Evolutionary conservation across 495 filamentous ascomycete genomes (phyloP), one percentile per base, ranked within the genome.

Genomic region (Podospora comata): DNA sequence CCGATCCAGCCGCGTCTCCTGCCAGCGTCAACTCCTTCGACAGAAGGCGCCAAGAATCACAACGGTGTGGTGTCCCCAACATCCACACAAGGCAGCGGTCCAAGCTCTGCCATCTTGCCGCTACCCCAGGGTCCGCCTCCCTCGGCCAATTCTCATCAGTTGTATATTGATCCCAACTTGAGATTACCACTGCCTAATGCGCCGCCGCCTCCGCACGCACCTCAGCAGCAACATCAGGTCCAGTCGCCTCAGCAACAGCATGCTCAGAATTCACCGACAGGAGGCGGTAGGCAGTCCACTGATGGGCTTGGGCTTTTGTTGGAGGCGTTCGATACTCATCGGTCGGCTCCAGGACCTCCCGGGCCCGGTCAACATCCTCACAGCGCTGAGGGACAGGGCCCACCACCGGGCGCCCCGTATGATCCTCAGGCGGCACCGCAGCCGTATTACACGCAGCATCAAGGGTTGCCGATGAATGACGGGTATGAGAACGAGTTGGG

Each of bases 401-500:
- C 59, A 32, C 48, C 39, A 13, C 23, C 53, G 58, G 23, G 63
- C 20, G 2, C 59, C 18, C 59, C 48, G 0, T 75, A 77, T 60
- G 76, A 76, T 60, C 73, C 73, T 13, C 68, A 70, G 2, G 39
- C 57, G 16, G 28, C 70, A 19, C 62, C 66, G 7, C 74, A 72
- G 32, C 66, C 69, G 15, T 74, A 77, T 34, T 77, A 71, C 32
- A 60, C 67, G 20, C 70, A 64, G 27, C 70, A 64, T 39, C 54
- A 62, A 55, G 65, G 59, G 60, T 63, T 74, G 64, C 63, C 65
- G 4, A 55, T 68, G 20, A 74, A 71, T 18, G 76, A 78, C 54
- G 76, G 76, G 20, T 78, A 77, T 48, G 75, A 77, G 69, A 60
- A 73, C 48, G 75, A 78, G 61, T 57, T 78, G 48, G 70, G 71